phyloP scores from a whole-genome alignment of 2,329 filamentous ascomycete species.

The Elsinoe ampelina region DNA sequence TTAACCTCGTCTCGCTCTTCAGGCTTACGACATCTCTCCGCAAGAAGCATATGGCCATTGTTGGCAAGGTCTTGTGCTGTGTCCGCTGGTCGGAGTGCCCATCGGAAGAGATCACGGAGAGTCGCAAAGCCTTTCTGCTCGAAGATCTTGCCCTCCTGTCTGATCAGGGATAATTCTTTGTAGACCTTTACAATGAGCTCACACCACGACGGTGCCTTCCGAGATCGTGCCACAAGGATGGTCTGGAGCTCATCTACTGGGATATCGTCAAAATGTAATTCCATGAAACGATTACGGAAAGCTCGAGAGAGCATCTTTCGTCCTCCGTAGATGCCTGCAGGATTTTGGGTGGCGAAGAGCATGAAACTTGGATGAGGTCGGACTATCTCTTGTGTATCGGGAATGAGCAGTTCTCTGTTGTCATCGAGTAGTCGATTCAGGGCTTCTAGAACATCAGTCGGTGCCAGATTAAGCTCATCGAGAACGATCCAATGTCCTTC shows the following conservation, averaged over 20 bases:
- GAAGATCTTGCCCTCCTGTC: conserved; percentile 84
- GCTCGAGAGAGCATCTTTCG: conserved; percentile 87
- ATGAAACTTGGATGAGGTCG: conserved; percentile 92
- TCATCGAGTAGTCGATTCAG: conserved; percentile 93
- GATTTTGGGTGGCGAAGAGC: conserved; percentile 96
- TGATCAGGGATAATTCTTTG: conserved; percentile 77
- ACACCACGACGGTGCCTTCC: conserved; percentile 86
- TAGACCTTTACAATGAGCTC: conserved; percentile 87
- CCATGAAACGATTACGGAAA: conserved; percentile 92
- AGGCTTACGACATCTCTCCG: conserved; percentile 83
- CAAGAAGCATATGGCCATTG: conserved; percentile 94
- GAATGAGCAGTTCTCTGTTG: conserved; percentile 88
- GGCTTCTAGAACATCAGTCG: conserved; percentile 92
- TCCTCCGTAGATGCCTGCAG: conserved; percentile 87
- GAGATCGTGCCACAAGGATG: conserved; percentile 79
- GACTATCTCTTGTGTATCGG: conserved; percentile 91
- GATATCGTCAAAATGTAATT: conserved; percentile 96
- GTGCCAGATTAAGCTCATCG: conserved; percentile 92
- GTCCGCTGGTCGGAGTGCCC: conserved; percentile 79
- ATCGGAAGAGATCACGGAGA: conserved; percentile 87
- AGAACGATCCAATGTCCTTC: conserved; percentile 97
- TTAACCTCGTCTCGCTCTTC: conserved; percentile 81
- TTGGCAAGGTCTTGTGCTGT: conserved; percentile 78
- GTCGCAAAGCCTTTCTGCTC: conserved; percentile 98
- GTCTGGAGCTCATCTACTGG: conserved; percentile 87